Evolutionary conservation across 176 grass and related monocot genomes (phyloP).

Genomic region (Stipa capillata): DNA sequence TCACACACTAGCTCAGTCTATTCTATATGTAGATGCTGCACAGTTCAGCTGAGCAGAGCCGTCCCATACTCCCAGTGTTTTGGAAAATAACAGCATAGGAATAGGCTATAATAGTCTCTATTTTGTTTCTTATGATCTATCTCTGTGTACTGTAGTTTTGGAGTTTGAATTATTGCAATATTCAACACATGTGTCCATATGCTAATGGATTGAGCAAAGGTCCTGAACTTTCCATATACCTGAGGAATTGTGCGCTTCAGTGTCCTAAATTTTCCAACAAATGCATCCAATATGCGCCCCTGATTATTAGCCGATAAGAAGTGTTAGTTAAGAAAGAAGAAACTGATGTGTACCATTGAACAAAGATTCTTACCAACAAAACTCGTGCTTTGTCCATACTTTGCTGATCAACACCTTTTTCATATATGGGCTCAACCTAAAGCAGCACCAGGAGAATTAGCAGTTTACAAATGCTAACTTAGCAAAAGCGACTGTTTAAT

Average conservation of each 20-base stretch:
- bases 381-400: conserved; percentile 96
- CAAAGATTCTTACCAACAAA: conserved; percentile 63
- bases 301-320: conserved; percentile 25
- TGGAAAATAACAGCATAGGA: neutral
- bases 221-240: conserved; percentile 32
- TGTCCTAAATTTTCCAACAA: conserved; percentile 93
- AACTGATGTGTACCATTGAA: neutral
- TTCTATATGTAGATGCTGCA: neutral
- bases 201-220: neutral
- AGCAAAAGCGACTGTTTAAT: neutral
- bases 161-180: neutral
- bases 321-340: conserved; percentile 7
- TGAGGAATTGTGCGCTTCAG: conserved; percentile 90
- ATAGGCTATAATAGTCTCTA: neutral
- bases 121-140: neutral
- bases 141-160: neutral
- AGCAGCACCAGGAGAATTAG: conserved; percentile 22
- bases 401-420: conserved; percentile 89
- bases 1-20: neutral
- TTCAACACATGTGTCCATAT: neutral
- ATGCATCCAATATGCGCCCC: conserved; percentile 97
- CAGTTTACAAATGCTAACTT: neutral
- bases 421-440: conserved; percentile 98
- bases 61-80: neutral
- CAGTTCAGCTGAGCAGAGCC: neutral